Conservation (phyloP, 1,284 basidiomycete genomes). For the Leccinum subrobustum region DNA sequence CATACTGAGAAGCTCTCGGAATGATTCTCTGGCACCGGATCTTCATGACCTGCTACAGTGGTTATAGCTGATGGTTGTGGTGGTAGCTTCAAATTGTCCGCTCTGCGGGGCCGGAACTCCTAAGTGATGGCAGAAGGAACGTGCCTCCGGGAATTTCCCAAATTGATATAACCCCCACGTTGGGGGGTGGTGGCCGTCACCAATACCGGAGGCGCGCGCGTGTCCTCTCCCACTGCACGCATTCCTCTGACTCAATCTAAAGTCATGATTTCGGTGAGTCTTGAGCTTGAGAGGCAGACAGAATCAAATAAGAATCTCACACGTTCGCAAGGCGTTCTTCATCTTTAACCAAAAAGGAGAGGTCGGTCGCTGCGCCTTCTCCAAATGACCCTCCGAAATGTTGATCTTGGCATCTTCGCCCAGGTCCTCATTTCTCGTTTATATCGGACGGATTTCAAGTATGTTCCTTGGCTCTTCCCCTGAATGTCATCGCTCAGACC, state of each 20-base stretch:
- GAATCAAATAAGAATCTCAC: conserved; percentile 11
- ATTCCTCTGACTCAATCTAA: neutral
- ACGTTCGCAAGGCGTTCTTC: conserved; percentile 80
- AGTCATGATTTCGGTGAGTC: neutral
- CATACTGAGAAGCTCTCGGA: conserved; percentile 13
- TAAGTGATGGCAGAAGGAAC: no score
- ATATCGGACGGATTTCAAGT: conserved; percentile 95
- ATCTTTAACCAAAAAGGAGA: conserved; percentile 98
- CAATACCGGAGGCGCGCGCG: neutral
- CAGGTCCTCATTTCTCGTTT: conserved; percentile 93
- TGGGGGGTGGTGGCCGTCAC: conserved; percentile 11
- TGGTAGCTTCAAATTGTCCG: no score
- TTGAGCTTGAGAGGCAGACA: conserved; percentile 1
- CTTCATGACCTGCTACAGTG: no score
- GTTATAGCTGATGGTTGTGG: no score
- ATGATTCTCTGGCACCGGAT: neutral
- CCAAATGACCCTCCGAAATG: neutral
- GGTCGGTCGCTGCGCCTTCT: conserved; percentile 43
- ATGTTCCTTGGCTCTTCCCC: conserved; percentile 13
- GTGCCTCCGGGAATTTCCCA: neutral
- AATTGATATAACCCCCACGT: conserved; percentile 9
- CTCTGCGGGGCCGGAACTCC: no score
- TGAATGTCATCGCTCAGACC: neutral
- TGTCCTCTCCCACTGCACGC: neutral
- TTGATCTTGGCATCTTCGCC: conserved; percentile 11